A percentile compares a stretch with the other conserved stretches of the same genome.
Evolutionary conservation across 1,139 yeast species (phyloP).

Genomic region (Arxiozyma bovina): DNA sequence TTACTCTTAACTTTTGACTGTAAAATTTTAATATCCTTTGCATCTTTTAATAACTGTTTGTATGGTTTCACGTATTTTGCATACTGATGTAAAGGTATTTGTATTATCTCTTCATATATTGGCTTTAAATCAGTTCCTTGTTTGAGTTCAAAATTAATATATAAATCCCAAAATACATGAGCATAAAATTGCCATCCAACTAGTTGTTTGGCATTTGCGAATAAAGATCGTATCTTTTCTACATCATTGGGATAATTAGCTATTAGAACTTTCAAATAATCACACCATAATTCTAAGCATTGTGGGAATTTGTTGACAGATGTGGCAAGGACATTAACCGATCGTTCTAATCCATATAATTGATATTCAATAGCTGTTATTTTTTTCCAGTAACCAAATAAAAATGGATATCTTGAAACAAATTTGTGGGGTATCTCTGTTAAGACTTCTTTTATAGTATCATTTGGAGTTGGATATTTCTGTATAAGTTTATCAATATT

Average conservation of each 20-base stretch:
- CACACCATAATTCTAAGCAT: constrained; percentile 60
- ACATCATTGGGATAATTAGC: constrained; percentile 31
- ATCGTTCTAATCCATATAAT: constrained; percentile 43
- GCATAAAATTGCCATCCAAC: constrained; percentile 54
- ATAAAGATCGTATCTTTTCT: constrained; percentile 34
- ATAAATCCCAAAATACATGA: constrained; percentile 59
- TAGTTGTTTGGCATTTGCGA: constrained; percentile 34
- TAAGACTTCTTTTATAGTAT: constrained; percentile 34
- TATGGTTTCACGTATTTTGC: constrained; percentile 53
- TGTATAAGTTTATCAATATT: constrained; percentile 28
- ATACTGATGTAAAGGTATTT: constrained; percentile 60
- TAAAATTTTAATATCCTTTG: constrained; percentile 17
- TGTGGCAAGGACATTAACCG: constrained; percentile 40
- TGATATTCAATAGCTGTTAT: constrained; percentile 48
- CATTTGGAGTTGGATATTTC: constrained; percentile 32
- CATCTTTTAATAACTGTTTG: constrained; percentile 34
- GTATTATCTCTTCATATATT: constrained; percentile 38
- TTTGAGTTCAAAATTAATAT: constrained; percentile 41
- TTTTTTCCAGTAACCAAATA: constrained; percentile 53
- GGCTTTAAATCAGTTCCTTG: constrained; percentile 29
- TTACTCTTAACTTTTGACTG: constrained; percentile 37
- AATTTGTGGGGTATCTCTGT: constrained; percentile 46
- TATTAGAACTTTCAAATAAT: constrained; percentile 46
- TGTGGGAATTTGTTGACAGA: constrained; percentile 45
- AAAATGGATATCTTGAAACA: constrained; percentile 45